Evolutionary conservation across 2,329 filamentous ascomycete species (phyloP).

Genomic region (Penicillium sp.): DNA sequence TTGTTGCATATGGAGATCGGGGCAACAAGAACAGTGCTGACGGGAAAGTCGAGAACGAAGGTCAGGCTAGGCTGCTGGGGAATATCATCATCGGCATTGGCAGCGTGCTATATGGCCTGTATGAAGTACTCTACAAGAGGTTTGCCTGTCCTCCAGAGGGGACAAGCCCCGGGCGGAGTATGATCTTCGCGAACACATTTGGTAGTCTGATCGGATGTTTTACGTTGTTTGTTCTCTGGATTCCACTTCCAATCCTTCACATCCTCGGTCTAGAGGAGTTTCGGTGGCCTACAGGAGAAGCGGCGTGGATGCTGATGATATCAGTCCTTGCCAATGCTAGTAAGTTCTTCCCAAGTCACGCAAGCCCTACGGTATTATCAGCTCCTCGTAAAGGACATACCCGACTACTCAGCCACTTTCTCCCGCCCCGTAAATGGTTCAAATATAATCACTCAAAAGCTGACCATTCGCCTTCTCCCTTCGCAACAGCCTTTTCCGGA

Average conservation of each 20-base stretch:
- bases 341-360: constrained; percentile 42
- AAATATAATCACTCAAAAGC: not conserved
- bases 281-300: constrained; percentile 76
- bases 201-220: constrained; percentile 86
- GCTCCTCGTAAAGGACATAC: not conserved
- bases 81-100: constrained; percentile 92
- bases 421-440: not conserved
- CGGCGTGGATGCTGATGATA: constrained; percentile 78
- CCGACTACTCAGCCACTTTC: not conserved
- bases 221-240: constrained; percentile 86
- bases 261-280: constrained; percentile 79
- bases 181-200: constrained; percentile 94
- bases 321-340: constrained; percentile 85
- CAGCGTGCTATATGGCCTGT: constrained; percentile 91
- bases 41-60: constrained; percentile 55
- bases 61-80: constrained; percentile 73
- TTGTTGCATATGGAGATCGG: constrained; percentile 92
- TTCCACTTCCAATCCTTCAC: constrained; percentile 86
- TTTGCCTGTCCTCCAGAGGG: constrained; percentile 92
- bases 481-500: constrained; percentile 72
- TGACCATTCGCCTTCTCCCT: constrained; percentile 5
- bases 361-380: not conserved
- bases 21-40: constrained; percentile 54
- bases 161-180: constrained; percentile 80
- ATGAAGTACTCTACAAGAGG: constrained; percentile 96